These are phyloP conservation scores for Sarcocystis neurona DNA, from an alignment of 169 alveolate species.

Conservation along the genomic window DNA sequence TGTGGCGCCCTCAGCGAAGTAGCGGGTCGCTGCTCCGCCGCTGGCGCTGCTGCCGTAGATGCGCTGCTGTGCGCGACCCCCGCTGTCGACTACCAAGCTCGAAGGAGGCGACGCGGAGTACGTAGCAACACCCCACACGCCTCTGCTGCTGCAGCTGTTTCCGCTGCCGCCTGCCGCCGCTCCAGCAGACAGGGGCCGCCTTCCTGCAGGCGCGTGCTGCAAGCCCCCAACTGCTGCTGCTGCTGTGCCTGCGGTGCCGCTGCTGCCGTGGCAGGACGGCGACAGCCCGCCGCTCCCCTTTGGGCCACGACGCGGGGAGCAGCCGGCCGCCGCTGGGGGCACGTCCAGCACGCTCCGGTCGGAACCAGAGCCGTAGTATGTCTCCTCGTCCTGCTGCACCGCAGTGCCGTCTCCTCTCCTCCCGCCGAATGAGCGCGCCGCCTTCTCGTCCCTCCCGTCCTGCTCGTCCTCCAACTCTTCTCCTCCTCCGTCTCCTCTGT, in stretches of 20 bases:
- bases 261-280: too few species aligned
- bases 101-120: too few species aligned
- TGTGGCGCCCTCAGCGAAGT: constrained; percentile 74
- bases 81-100: too few species aligned
- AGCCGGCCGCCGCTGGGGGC: background rate
- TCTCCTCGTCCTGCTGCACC: too few species aligned
- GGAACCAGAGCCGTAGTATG: background rate
- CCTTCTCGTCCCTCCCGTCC: background rate
- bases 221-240: constrained; percentile 31
- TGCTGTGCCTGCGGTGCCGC: too few species aligned
- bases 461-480: background rate
- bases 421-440: background rate
- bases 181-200: background rate
- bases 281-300: too few species aligned
- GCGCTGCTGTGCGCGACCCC: too few species aligned
- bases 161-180: background rate
- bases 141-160: background rate
- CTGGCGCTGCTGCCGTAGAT: background rate
- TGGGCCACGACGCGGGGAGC: too few species aligned
- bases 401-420: too few species aligned
- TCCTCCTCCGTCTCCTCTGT: background rate
- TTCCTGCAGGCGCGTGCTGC: constrained; percentile 23
- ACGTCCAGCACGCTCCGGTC: background rate
- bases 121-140: background rate
- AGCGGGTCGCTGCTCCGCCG: constrained; percentile 71